phyloP scores from a whole-genome alignment of 345 rosid genomes.

The Raphanus raphanistrum region DNA sequence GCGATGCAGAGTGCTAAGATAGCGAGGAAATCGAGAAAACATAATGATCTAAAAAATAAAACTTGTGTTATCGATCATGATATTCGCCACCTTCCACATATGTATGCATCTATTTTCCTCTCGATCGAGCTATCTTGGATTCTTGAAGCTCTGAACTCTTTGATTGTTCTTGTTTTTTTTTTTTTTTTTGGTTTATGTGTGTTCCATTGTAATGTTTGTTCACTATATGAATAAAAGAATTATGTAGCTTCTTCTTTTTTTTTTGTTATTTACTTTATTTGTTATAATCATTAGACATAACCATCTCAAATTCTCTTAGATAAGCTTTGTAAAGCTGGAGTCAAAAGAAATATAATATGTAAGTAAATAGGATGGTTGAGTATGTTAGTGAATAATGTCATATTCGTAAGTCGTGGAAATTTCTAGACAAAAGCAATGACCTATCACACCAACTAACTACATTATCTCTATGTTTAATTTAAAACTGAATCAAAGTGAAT shows the following conservation, averaged over 20 bases:
- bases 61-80: background rate
- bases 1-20: background rate
- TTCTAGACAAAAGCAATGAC: background rate
- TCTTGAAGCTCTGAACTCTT: background rate
- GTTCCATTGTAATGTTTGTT: background rate
- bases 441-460: too few species aligned
- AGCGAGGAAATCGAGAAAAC: background rate
- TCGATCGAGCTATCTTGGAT: background rate
- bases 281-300: background rate
- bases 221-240: background rate
- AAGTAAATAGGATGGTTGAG: background rate
- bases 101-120: background rate
- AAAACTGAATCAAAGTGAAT: too few species aligned
- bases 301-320: background rate
- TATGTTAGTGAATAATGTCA: background rate
- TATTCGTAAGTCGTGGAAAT: background rate
- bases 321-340: background rate
- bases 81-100: background rate
- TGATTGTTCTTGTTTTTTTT: background rate
- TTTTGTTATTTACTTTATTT: background rate
- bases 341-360: background rate
- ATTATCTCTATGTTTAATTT: too few species aligned
- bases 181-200: background rate
- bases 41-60: background rate
- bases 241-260: background rate